Percentiles rank a stretch among this genome's conserved stretches.
These are phyloP conservation scores for Dioscorea zingiberensis DNA, from an alignment of 106 monocot species.

Conservation along the genomic window DNA sequence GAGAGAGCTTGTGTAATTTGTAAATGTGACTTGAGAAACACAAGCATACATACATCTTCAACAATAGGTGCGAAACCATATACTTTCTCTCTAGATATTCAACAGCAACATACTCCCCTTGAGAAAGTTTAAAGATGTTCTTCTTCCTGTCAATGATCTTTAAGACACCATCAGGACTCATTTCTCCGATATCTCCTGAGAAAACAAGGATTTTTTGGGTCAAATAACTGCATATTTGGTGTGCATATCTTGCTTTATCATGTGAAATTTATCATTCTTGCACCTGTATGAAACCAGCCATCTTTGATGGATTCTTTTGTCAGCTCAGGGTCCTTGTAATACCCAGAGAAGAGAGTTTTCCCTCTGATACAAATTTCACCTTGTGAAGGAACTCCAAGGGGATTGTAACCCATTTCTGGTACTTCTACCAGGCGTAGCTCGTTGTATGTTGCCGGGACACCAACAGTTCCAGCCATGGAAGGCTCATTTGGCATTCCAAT, in stretches of 20 bases:
- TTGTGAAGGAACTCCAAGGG: slow-evolving; percentile 57
- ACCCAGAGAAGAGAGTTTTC: slow-evolving; percentile 75
- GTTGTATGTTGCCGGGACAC: slow-evolving; percentile 41
- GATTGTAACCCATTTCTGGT: slow-evolving; percentile 91
- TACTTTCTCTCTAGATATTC: slow-evolving; percentile 89
- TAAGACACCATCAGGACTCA: slow-evolving; percentile 59
- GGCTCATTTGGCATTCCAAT: slow-evolving; percentile 57
- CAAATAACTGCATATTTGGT: background rate
- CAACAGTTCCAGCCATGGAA: slow-evolving; percentile 69
- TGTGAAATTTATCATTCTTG: background rate
- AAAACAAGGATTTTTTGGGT: background rate
- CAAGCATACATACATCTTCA: slow-evolving; percentile 62
- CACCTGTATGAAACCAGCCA: slow-evolving; percentile 99
- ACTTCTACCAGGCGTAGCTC: slow-evolving; percentile 77
- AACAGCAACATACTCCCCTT: slow-evolving; percentile 87
- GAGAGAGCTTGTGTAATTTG: background rate
- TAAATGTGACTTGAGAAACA: background rate
- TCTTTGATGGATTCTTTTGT: slow-evolving; percentile 71
- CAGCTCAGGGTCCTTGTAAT: slow-evolving; percentile 70
- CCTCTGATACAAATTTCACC: slow-evolving; percentile 91
- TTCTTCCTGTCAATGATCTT: slow-evolving; percentile 92
- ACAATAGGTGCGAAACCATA: slow-evolving; percentile 46
- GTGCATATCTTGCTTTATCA: background rate
- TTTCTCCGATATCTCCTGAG: slow-evolving; percentile 88
- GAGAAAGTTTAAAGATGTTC: slow-evolving; percentile 92